phyloP scores from a whole-genome alignment of 2,329 filamentous ascomycete species.

The Alternaria panax region DNA sequence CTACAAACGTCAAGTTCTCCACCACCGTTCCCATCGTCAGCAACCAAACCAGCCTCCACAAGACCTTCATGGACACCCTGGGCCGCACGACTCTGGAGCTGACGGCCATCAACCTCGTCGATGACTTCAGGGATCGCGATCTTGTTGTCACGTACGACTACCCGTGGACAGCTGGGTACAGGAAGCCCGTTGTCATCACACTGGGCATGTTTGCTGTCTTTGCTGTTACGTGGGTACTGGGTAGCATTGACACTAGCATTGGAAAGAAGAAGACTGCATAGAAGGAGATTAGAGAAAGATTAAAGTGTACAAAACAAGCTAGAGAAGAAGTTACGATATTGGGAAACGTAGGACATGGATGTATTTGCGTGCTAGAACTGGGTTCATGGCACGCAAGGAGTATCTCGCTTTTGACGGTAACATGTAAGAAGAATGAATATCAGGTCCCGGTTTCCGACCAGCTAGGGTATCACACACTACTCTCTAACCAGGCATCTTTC shows the following conservation, averaged over 20 bases:
- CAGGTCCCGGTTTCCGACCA: constrained; percentile 12
- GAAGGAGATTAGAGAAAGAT: not conserved
- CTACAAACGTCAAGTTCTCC: constrained; percentile 80
- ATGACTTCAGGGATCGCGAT: constrained; percentile 85
- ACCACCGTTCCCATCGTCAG: constrained; percentile 75
- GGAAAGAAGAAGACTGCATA: constrained; percentile 60
- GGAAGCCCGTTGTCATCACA: constrained; percentile 87
- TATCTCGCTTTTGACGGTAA: not conserved
- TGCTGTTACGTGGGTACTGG: constrained; percentile 74
- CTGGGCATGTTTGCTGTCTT: constrained; percentile 77
- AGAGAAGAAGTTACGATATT: not conserved
- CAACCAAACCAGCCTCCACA: constrained; percentile 70
- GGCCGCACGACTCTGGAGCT: constrained; percentile 85
- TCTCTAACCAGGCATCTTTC: not conserved
- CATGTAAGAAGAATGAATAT: constrained; percentile 35
- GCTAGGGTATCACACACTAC: constrained; percentile 9
- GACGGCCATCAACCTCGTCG: constrained; percentile 84
- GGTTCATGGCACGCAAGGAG: constrained; percentile 8
- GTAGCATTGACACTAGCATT: constrained; percentile 83
- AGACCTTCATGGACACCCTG: constrained; percentile 91
- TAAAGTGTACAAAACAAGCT: constrained; percentile 1
- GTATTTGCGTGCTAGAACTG: constrained; percentile 8
- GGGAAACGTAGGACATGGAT: not conserved
- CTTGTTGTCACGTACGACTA: constrained; percentile 90
- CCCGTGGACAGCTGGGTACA: constrained; percentile 73